Conservation (phyloP, 352 stramenopile species). For the Phytophthora europaea region DNA sequence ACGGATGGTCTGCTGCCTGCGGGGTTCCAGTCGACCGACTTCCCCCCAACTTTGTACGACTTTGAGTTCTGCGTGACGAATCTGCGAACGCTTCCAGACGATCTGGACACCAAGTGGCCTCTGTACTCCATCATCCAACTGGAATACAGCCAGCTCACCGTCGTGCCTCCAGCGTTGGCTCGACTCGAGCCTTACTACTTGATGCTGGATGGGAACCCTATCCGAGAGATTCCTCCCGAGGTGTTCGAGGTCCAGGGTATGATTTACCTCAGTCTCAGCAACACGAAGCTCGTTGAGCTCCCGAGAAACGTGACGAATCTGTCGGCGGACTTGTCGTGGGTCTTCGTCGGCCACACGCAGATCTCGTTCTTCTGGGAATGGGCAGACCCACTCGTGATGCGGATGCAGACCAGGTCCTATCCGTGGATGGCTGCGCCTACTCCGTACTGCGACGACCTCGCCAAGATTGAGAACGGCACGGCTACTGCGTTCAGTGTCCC, state of each 20-base stretch:
- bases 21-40: background rate
- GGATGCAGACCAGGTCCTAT: background rate
- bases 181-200: slow-evolving; percentile 31
- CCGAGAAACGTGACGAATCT: slow-evolving; percentile 22
- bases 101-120: slow-evolving; percentile 35
- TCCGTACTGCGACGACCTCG: slow-evolving; percentile 27
- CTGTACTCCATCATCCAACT: slow-evolving; percentile 16
- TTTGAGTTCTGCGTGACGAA: slow-evolving; percentile 4
- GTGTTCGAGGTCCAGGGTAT: slow-evolving; percentile 27
- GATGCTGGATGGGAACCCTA: slow-evolving; percentile 35
- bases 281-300: slow-evolving; percentile 23
- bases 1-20: background rate
- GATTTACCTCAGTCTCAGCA: slow-evolving; percentile 16
- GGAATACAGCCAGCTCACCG: slow-evolving; percentile 25
- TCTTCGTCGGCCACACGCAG: slow-evolving; percentile 10
- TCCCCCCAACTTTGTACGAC: background rate
- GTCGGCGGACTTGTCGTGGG: slow-evolving; percentile 1
- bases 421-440: slow-evolving; percentile 14
- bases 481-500: slow-evolving; percentile 2
- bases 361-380: slow-evolving; percentile 28
- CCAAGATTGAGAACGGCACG: slow-evolving; percentile 20
- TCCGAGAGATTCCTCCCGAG: slow-evolving; percentile 20
- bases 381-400: slow-evolving; percentile 28
- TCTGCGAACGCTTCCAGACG: background rate
- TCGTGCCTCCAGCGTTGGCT: slow-evolving; percentile 19